phyloP scores from a whole-genome alignment of 306 rosid species.

The Trichosanthes cucumerina region DNA sequence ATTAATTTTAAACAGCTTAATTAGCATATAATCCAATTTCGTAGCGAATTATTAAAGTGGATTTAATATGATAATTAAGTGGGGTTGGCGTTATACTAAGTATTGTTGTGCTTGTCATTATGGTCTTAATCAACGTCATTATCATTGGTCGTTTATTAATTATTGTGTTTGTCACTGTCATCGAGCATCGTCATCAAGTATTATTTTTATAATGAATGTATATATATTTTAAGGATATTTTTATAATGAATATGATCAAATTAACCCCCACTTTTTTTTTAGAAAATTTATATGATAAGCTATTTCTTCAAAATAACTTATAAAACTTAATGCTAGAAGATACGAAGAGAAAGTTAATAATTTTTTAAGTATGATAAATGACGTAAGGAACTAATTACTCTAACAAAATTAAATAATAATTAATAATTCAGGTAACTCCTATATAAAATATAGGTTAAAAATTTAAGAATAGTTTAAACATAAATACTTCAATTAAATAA shows the following conservation, averaged over 20 bases:
- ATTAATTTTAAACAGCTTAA: background rate
- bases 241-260: background rate
- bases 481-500: background rate
- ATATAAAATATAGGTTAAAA: background rate
- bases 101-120: background rate
- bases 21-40: background rate
- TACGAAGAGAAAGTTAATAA: background rate
- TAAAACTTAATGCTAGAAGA: background rate
- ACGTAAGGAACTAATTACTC: too few relatives aligned
- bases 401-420: too few relatives aligned
- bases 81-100: constrained; percentile 10
- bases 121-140: background rate
- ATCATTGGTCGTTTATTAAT: background rate
- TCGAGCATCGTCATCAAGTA: background rate
- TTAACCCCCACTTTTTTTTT: background rate
- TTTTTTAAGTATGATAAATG: too few relatives aligned
- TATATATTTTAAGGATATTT: background rate
- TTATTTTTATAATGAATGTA: background rate
- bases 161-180: constrained; percentile 11
- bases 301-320: background rate
- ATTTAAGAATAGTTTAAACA: background rate
- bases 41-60: background rate
- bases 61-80: background rate
- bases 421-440: background rate
- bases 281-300: background rate